These are phyloP conservation scores for Fallopia convolvulus DNA, from an alignment of 148 eudicot species.

Conservation along the genomic window DNA sequence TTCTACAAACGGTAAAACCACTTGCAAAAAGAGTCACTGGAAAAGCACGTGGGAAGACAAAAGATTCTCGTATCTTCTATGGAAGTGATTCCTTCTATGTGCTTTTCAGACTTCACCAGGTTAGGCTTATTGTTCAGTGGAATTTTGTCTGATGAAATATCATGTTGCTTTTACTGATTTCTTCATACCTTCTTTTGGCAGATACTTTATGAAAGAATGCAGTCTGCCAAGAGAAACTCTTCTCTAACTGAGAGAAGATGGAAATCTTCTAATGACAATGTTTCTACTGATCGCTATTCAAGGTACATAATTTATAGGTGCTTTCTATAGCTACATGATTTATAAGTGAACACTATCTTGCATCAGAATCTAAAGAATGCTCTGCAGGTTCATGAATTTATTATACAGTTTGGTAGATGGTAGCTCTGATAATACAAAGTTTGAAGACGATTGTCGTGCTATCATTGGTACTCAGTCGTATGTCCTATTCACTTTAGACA, in stretches of 20 bases:
- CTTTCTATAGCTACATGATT: background rate
- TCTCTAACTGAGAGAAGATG: slow-evolving; percentile 47
- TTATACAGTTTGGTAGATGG: slow-evolving; percentile 87
- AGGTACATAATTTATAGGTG: slow-evolving; percentile 33
- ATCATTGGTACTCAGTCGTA: slow-evolving; percentile 89
- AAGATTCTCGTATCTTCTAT: slow-evolving; percentile 55
- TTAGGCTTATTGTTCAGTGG: slow-evolving; percentile 17
- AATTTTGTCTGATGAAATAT: slow-evolving; percentile 6
- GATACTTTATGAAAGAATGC: slow-evolving; percentile 68
- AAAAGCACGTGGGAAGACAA: slow-evolving; percentile 27
- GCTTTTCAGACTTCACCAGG: slow-evolving; percentile 84
- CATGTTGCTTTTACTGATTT: background rate
- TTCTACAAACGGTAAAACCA: slow-evolving; percentile 51
- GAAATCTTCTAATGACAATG: slow-evolving; percentile 50
- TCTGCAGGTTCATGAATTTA: slow-evolving; percentile 63
- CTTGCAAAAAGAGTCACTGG: slow-evolving; percentile 56
- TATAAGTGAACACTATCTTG: background rate
- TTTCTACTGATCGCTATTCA: slow-evolving; percentile 51
- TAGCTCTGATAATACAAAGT: slow-evolving; percentile 82
- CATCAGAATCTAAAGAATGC: background rate
- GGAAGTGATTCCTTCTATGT: slow-evolving; percentile 78
- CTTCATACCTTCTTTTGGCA: slow-evolving; percentile 15
- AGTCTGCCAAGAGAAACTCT: slow-evolving; percentile 59
- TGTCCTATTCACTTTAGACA: slow-evolving; percentile 86
- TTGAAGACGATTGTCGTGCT: slow-evolving; percentile 91